These are phyloP conservation scores for Yamadazyma akitaensis DNA, from an alignment of 805 yeast species.

Conservation along the genomic window DNA sequence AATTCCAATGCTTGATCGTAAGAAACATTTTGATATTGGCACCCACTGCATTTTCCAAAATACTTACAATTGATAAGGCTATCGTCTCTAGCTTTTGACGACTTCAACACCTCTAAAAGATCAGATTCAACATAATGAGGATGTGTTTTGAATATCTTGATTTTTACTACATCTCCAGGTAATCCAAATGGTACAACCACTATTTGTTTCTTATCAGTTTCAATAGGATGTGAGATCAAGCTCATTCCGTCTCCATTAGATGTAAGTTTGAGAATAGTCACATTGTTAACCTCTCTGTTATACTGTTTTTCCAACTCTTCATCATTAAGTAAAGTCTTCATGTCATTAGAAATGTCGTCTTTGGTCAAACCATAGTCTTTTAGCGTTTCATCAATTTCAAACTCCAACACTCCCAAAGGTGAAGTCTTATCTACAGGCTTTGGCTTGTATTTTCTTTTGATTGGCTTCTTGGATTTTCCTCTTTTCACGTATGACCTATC, in stretches of 20 bases:
- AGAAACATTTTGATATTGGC: constrained; percentile 81
- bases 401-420: constrained; percentile 73
- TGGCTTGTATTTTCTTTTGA: constrained; percentile 52
- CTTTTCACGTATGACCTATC: constrained; percentile 11
- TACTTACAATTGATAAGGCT: constrained; percentile 68
- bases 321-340: constrained; percentile 62
- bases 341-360: constrained; percentile 60
- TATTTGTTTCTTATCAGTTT: constrained; percentile 46
- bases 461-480: constrained; percentile 22
- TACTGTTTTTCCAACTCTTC: constrained; percentile 42
- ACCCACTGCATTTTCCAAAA: constrained; percentile 92
- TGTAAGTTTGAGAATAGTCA: constrained; percentile 54
- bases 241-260: constrained; percentile 91
- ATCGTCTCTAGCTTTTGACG: constrained; percentile 46
- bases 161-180: constrained; percentile 76
- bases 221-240: constrained; percentile 57
- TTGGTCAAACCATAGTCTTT: constrained; percentile 37
- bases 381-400: constrained; percentile 65
- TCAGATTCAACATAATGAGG: constrained; percentile 75
- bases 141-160: constrained; percentile 75
- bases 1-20: constrained; percentile 71
- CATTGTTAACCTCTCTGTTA: constrained; percentile 58
- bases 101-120: constrained; percentile 46
- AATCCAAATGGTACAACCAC: constrained; percentile 82
- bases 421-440: constrained; percentile 72